Conservation (phyloP, 768 basidiomycete genomes). For the Suillus ampliporus region DNA sequence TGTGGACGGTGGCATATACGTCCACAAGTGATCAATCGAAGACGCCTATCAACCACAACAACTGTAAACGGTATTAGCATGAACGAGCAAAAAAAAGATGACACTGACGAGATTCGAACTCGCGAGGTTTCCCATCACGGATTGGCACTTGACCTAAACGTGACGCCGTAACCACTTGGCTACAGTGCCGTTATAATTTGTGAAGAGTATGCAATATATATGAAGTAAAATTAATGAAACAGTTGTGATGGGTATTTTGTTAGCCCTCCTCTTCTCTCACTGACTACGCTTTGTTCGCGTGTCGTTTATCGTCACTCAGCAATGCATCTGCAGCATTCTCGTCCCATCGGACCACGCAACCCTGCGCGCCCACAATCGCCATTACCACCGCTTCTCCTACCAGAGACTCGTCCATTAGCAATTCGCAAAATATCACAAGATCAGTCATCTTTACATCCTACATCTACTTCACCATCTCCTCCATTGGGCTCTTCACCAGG, state of each 20-base stretch:
- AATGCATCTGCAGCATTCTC: slow-evolving; percentile 36
- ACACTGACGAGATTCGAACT: slow-evolving; percentile 68
- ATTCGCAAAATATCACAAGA: slow-evolving; percentile 45
- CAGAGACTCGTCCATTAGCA: slow-evolving; percentile 45
- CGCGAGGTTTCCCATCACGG: slow-evolving; percentile 66
- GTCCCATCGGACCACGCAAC: slow-evolving; percentile 59
- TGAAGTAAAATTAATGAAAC: no score
- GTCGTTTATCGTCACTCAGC: slow-evolving; percentile 21
- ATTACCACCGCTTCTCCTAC: slow-evolving; percentile 31
- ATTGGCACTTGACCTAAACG: slow-evolving; percentile 52
- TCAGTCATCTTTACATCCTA: slow-evolving; percentile 30
- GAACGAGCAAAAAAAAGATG: slow-evolving; percentile 34
- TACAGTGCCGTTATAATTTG: slow-evolving; percentile 47
- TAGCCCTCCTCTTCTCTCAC: neutral
- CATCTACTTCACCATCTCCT: slow-evolving; percentile 35
- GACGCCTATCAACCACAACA: slow-evolving; percentile 4
- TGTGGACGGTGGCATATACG: slow-evolving; percentile 16
- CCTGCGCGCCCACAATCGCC: slow-evolving; percentile 50
- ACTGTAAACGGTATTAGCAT: neutral
- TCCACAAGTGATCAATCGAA: slow-evolving; percentile 12
- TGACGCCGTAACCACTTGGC: slow-evolving; percentile 67
- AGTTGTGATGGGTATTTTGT: neutral
- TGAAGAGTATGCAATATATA: accelerated
- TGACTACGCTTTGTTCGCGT: slow-evolving; percentile 18
- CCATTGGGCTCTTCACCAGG: slow-evolving; percentile 34